These are phyloP conservation scores for Guadua angustifolia DNA, from an alignment of 176 grass and related monocot species.

Conservation along the genomic window DNA sequence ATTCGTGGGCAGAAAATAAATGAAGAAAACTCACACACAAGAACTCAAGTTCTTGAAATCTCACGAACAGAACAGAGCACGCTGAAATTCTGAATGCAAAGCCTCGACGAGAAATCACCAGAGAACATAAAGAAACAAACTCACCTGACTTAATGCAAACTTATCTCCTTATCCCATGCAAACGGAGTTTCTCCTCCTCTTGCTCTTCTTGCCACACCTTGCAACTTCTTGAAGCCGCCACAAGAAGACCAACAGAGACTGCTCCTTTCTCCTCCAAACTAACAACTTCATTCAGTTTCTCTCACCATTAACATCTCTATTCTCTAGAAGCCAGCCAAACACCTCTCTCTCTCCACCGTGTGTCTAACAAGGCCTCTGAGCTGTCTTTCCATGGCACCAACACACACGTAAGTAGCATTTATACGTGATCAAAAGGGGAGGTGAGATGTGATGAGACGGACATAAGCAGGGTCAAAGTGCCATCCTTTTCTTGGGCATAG, in stretches of 20 bases:
- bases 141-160: slow-evolving; percentile 28
- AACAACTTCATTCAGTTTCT: slow-evolving; percentile 19
- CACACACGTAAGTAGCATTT: slow-evolving; percentile 15
- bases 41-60: not conserved
- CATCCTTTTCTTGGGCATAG: slow-evolving; percentile 71
- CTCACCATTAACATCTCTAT: slow-evolving; percentile 40
- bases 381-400: slow-evolving; percentile 14
- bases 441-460: not conserved
- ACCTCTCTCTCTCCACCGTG: not conserved
- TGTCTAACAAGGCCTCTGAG: slow-evolving; percentile 10
- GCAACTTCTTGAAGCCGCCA: not conserved
- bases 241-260: not conserved
- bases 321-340: slow-evolving; percentile 1
- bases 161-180: not conserved
- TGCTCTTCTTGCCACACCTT: not conserved
- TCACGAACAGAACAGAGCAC: slow-evolving; percentile 9
- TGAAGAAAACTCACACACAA: not conserved
- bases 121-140: not conserved
- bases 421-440: not conserved
- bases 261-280: not conserved
- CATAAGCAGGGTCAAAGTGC: slow-evolving; percentile 25
- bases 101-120: not conserved
- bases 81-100: not conserved
- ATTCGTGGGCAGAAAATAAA: not conserved
- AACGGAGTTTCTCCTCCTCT: not conserved